These are phyloP conservation scores for Diaporthe vexans DNA, from an alignment of 2,329 filamentous ascomycete species.

Conservation along the genomic window DNA sequence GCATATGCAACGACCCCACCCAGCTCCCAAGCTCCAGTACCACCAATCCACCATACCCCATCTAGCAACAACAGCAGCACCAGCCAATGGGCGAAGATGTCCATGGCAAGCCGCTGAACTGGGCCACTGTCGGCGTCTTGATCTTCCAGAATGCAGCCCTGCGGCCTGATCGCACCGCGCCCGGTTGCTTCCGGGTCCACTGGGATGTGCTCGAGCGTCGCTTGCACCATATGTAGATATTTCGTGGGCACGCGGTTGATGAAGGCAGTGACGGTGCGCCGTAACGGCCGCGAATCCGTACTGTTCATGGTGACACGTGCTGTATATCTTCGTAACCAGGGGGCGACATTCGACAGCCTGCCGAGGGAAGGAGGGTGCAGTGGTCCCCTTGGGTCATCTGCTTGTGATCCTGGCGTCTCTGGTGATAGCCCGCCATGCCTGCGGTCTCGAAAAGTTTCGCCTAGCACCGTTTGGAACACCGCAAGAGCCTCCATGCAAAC, in stretches of 20 bases:
- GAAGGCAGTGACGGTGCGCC: constrained; percentile 57
- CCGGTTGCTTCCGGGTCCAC: neutral
- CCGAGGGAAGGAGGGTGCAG: constrained; percentile 40
- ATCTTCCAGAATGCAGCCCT: neutral
- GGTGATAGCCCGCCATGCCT: neutral
- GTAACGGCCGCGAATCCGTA: constrained; percentile 49
- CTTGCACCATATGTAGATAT: constrained; percentile 53
- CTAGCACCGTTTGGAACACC: constrained; percentile 46
- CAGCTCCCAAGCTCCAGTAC: constrained; percentile 53
- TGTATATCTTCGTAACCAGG: constrained; percentile 54
- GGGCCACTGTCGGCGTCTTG: constrained; percentile 18
- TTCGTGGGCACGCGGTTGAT: constrained; percentile 53
- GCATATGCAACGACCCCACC: constrained; percentile 45
- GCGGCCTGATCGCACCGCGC: neutral
- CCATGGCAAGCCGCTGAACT: constrained; percentile 49
- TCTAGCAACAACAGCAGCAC: constrained; percentile 55
- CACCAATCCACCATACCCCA: constrained; percentile 57
- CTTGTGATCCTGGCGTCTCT: neutral
- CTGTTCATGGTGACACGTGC: constrained; percentile 51
- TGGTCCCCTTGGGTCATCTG: neutral
- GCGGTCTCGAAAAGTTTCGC: constrained; percentile 40
- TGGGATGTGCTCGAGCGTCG: constrained; percentile 47
- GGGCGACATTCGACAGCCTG: constrained; percentile 47
- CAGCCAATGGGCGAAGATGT: constrained; percentile 57
- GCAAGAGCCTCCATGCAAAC: constrained; percentile 44